phyloP scores from a whole-genome alignment of 306 rosid genomes.

The Hippophae gyantsensis region DNA sequence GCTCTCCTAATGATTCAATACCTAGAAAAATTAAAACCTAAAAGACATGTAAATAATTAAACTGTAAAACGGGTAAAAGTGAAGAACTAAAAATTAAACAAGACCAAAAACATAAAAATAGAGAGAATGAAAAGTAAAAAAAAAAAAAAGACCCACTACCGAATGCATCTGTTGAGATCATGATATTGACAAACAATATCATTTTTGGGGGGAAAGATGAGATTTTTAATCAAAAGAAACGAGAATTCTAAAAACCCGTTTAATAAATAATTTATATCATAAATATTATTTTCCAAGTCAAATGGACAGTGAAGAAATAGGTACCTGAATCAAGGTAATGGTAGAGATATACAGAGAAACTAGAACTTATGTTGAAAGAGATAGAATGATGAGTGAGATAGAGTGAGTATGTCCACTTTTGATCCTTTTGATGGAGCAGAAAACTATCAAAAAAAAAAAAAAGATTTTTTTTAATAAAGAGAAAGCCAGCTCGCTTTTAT shows the following conservation, averaged over 20 bases:
- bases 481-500: background rate
- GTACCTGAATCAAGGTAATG: conserved; percentile 6
- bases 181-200: background rate
- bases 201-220: too few species aligned
- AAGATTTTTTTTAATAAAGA: background rate
- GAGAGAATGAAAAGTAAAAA: background rate
- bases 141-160: background rate
- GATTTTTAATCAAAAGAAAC: background rate
- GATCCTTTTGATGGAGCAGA: background rate
- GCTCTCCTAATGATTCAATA: too few species aligned
- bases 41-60: background rate
- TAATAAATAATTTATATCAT: background rate
- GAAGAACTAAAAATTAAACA: background rate
- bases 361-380: background rate
- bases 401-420: background rate
- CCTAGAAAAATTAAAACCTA: background rate
- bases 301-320: background rate
- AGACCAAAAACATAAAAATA: background rate
- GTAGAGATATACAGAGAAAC: too few species aligned
- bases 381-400: background rate
- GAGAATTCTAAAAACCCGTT: background rate
- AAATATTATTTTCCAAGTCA: background rate
- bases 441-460: background rate
- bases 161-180: background rate
- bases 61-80: background rate